Conservation (phyloP, 1,284 basidiomycete species). For the Trichosporon faecale region DNA sequence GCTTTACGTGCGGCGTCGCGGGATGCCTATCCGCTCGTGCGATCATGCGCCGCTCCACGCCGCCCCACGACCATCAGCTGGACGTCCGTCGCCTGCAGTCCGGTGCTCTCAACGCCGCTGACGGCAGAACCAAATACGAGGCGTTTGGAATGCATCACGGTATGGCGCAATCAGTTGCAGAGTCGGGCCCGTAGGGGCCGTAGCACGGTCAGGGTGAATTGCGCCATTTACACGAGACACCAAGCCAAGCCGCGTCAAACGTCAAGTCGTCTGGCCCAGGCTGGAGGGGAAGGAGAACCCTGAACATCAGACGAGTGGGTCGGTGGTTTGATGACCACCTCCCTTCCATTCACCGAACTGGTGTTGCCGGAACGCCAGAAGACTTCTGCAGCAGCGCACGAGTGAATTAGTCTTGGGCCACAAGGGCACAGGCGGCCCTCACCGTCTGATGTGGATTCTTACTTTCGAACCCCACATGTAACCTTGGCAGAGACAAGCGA, state of each 20-base stretch:
- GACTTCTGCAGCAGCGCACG: neutral
- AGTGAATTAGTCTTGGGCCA: neutral
- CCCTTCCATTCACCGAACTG: too few species aligned
- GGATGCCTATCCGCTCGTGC: neutral
- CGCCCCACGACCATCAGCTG: neutral
- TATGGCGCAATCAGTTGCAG: neutral
- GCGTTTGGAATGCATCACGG: neutral
- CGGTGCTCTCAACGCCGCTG: neutral
- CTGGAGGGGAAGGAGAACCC: neutral
- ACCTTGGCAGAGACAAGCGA: neutral
- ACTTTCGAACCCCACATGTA: neutral
- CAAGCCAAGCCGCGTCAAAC: neutral
- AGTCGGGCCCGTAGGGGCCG: neutral
- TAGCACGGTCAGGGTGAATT: neutral
- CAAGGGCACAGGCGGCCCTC: too few species aligned
- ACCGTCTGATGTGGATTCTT: neutral
- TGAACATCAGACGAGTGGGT: slow-evolving; percentile 2
- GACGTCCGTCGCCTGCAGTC: neutral
- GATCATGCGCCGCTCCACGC: neutral
- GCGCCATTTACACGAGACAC: neutral
- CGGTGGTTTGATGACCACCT: neutral
- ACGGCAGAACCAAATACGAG: neutral
- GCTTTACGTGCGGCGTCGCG: neutral
- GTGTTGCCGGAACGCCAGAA: neutral
- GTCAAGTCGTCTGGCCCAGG: neutral